phyloP scores from a whole-genome alignment of 306 rosid genomes.

The Vigna hirtella region DNA sequence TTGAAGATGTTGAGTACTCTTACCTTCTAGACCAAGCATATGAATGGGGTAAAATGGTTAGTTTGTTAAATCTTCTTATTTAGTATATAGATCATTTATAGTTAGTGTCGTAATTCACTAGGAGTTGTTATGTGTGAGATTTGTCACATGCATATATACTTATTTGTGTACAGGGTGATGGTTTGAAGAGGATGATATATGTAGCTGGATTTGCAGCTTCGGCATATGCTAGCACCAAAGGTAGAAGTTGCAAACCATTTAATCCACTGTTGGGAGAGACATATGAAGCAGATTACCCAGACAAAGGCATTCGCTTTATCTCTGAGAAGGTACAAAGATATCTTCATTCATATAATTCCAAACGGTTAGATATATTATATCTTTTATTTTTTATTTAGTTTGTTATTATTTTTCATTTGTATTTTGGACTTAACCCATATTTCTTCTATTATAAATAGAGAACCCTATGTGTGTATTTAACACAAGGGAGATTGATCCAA shows the following conservation, averaged over 20 bases:
- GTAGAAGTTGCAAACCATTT: slow-evolving; percentile 94
- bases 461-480: too few relatives aligned
- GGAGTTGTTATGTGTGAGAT: neutral
- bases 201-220: slow-evolving; percentile 98
- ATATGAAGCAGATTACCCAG: slow-evolving; percentile 92
- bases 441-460: too few relatives aligned
- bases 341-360: neutral
- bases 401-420: too few relatives aligned
- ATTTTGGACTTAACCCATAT: too few relatives aligned
- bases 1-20: slow-evolving; percentile 88
- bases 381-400: too few relatives aligned
- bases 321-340: slow-evolving; percentile 80
- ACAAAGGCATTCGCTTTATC: slow-evolving; percentile 82
- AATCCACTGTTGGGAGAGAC: slow-evolving; percentile 96
- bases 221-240: slow-evolving; percentile 86
- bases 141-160: slow-evolving; percentile 32
- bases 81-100: neutral
- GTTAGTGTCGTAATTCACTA: slow-evolving; percentile 19
- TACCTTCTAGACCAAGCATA: slow-evolving; percentile 81
- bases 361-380: too few relatives aligned
- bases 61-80: slow-evolving; percentile 31
- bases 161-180: slow-evolving; percentile 68
- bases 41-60: slow-evolving; percentile 88
- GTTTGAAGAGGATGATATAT: slow-evolving; percentile 76
- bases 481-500: too few relatives aligned